Base-by-base conservation (phyloP, 257 asterid species). In the Nemophila menziesii region DNA sequence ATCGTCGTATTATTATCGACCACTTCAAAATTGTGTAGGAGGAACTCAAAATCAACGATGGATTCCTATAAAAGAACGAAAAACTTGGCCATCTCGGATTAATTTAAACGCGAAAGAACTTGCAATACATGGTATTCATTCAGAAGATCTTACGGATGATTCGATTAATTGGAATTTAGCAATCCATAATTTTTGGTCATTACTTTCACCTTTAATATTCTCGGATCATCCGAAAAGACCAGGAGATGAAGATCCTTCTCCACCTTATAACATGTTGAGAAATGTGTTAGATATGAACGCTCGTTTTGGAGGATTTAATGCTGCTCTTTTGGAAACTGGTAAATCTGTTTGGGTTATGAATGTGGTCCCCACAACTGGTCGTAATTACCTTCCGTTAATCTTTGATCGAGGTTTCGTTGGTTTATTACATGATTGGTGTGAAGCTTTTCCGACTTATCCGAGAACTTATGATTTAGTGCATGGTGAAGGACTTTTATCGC, bases 141-240 rank as follows among this genome's bases (percentile, higher is more conserved):
- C 70, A 4, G 94, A 81, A 44, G 93, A 64, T 59, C 68, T 90
- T 57, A 66, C 67, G 16, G 93, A 85, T 59, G 94, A 85, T 65
- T 62, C 73, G 47, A 24, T 74, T 27, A 77, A 54, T 62, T 79
- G 96, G 94, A 71, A 71, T 48, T 65, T 83, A 5, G 94, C 94
- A 11, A 87, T 79, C 20, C 75, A 50, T 37, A 80, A 85, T 39
- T 85, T 81, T 62, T 90, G 99, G 99, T 90, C 99, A 43, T 70
- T 90, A 55, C 83, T 90, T 36, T 90, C 99, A 17, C 99, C 99
- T 14, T 49, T 90, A 38, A 86, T 90, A 63, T 90, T 85, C 58
- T 90, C 99, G 1, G 99, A 90, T 68, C 99, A 90, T 62, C 99
- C 99, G 4, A 90, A 90, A 74, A 67, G 99, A 69, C 99, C 99